Conservation (phyloP, 306 rosid species). For the Quercus cerris region DNA sequence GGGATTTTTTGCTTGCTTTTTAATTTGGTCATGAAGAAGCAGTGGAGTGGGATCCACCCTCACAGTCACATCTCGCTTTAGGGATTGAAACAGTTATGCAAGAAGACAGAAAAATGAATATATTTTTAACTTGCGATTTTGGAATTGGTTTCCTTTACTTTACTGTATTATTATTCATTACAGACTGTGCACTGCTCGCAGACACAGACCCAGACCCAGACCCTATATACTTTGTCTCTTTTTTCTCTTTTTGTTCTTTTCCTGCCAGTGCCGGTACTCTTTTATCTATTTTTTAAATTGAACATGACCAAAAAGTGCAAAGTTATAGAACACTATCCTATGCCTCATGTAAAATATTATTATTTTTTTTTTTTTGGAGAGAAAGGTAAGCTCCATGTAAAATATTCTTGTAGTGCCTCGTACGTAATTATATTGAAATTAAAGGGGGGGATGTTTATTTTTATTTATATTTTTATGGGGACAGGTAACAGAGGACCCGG, state of each 20-base stretch:
- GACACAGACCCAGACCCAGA: neutral
- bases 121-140: conserved; percentile 25
- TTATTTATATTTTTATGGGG: too few species aligned
- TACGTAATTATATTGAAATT: conserved; percentile 13
- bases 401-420: neutral
- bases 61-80: neutral
- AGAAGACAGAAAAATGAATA: conserved; percentile 12
- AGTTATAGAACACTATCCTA: neutral
- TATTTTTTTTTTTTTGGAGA: too few species aligned
- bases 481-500: conserved; percentile 95
- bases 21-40: neutral
- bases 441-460: conserved; percentile 13
- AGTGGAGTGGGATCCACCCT: neutral
- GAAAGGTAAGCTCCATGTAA: neutral
- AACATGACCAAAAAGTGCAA: conserved; percentile 24
- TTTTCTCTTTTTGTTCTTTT: conserved; percentile 36
- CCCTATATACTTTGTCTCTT: conserved; percentile 13
- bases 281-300: neutral
- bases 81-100: conserved; percentile 9
- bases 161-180: neutral
- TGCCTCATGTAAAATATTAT: neutral
- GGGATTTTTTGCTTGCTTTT: neutral
- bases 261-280: conserved; percentile 22
- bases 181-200: conserved; percentile 11
- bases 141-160: conserved; percentile 28